A percentile compares a stretch with the other conserved stretches of the same genome.
Evolutionary conservation across 73 alveolate genomes (phyloP).

Genomic region (Tetrahymena borealis): DNA sequence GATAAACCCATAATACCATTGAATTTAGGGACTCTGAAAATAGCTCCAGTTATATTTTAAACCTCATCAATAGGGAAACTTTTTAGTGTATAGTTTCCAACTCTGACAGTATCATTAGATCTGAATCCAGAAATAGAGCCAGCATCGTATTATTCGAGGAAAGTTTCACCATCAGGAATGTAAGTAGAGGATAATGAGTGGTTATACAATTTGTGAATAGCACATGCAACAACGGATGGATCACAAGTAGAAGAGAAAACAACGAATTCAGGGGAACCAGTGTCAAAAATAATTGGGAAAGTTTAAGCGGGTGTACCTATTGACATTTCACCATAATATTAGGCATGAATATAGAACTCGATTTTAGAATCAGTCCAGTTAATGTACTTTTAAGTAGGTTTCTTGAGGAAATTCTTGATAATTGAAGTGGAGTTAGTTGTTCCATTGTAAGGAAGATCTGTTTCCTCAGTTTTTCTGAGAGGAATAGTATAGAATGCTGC

Average conservation of each 20-base stretch:
- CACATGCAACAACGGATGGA: neutral
- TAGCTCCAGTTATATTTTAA: conserved; percentile 56
- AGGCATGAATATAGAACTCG: neutral
- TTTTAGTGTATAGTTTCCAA: conserved; percentile 48
- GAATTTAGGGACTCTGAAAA: conserved; percentile 52
- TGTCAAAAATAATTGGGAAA: neutral
- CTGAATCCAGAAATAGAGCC: neutral
- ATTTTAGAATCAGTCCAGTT: neutral
- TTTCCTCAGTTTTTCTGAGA: neutral
- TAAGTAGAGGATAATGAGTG: neutral
- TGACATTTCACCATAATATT: neutral
- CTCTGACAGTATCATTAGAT: conserved; percentile 43
- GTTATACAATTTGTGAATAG: neutral
- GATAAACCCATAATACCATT: conserved; percentile 75
- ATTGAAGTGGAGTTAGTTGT: neutral
- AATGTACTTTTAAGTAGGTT: neutral
- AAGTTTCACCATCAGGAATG: neutral
- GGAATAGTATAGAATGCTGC: neutral
- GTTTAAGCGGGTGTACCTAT: neutral
- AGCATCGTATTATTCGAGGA: neutral
- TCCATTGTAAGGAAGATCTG: neutral
- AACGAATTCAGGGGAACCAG: neutral
- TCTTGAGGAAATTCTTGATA: neutral
- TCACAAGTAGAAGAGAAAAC: neutral
- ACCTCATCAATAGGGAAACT: conserved; percentile 62